Conservation (phyloP, 75 land plant genomes). For the Chamaecyparis obtusa region DNA sequence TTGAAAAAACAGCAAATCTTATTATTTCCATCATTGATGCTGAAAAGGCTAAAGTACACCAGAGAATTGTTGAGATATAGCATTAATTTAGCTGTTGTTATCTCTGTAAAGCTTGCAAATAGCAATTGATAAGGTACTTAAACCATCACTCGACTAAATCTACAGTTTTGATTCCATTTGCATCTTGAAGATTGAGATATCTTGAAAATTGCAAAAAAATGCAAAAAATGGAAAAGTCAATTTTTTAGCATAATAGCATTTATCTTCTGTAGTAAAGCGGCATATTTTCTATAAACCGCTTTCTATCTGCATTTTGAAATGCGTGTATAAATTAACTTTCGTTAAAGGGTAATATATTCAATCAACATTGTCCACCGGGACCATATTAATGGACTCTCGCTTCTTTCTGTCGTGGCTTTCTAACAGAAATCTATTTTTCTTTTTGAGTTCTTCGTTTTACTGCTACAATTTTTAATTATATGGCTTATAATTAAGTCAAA, state of each 20-base stretch:
- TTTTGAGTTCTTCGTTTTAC: not conserved
- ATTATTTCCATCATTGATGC: conserved; percentile 91
- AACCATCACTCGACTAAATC: not conserved
- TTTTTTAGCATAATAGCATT: not conserved
- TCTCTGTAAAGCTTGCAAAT: not conserved
- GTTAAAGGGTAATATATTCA: not conserved
- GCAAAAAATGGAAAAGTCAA: not conserved
- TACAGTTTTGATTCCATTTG: not conserved
- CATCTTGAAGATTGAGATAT: not conserved
- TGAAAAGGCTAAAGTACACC: conserved; percentile 81
- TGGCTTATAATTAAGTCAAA: not conserved
- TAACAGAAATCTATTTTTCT: too few species aligned
- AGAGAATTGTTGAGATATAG: conserved; percentile 27
- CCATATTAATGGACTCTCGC: not conserved
- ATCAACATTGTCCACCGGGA: not conserved
- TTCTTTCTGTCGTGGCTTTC: too few species aligned
- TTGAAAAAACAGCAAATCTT: conserved; percentile 67
- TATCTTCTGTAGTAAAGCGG: not conserved
- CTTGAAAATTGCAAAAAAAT: not conserved
- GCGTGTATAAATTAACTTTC: too few species aligned
- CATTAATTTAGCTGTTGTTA: not conserved
- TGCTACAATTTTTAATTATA: too few species aligned
- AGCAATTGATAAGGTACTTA: not conserved
- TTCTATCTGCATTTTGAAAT: not conserved
- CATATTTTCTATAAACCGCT: not conserved